phyloP scores from a whole-genome alignment of 2,329 filamentous ascomycete species.

The Neofusicoccum ribis region DNA sequence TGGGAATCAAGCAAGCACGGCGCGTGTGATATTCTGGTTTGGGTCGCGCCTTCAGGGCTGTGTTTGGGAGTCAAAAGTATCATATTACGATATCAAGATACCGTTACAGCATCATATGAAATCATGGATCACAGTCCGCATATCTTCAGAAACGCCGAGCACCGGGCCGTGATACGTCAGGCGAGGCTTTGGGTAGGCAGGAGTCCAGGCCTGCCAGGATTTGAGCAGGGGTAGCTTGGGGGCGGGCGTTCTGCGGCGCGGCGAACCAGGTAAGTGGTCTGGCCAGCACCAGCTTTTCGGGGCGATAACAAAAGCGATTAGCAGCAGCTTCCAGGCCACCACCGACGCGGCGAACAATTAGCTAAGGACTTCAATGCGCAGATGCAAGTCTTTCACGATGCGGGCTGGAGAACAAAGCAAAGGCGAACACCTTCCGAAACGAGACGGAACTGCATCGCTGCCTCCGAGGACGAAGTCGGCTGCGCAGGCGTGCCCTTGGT shows the following conservation, averaged over 20 bases:
- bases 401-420: slow-evolving; percentile 1
- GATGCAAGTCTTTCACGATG: background rate
- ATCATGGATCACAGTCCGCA: slow-evolving; percentile 9
- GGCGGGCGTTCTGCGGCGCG: slow-evolving; percentile 7
- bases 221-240: slow-evolving; percentile 1
- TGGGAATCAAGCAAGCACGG: slow-evolving; percentile 6
- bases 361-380: background rate
- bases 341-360: background rate
- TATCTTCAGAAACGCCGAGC: background rate
- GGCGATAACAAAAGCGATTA: background rate
- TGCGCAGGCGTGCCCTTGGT: background rate
- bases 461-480: background rate
- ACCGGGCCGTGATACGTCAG: background rate
- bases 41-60: background rate
- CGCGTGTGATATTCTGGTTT: slow-evolving; percentile 8
- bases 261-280: background rate
- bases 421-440: slow-evolving; percentile 13
- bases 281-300: background rate
- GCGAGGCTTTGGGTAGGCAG: background rate
- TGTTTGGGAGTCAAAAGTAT: slow-evolving; percentile 17
- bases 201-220: slow-evolving; percentile 1
- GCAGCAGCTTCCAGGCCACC: slow-evolving; percentile 7
- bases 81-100: slow-evolving; percentile 18
- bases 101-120: slow-evolving; percentile 18
- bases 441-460: slow-evolving; percentile 3